Evolutionary conservation across 1,284 basidiomycete species (phyloP).

Genomic region (Tranzscheliella williamsii): DNA sequence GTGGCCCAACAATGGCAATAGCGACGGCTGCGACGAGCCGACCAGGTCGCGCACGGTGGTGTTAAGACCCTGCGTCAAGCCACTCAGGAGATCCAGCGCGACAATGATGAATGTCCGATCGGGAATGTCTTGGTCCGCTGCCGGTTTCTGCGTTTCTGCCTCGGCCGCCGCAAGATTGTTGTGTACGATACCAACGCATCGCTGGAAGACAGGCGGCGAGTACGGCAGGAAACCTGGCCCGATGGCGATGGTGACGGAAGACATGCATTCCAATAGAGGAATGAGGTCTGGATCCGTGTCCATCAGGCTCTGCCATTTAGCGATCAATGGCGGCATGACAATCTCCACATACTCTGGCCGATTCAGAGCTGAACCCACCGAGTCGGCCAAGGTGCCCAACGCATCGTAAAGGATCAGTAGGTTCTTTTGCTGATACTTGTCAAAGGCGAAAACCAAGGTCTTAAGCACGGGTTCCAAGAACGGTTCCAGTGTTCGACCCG

Average conservation of each 20-base stretch:
- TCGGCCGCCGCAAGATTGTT: conserved; percentile 70
- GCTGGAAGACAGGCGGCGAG: conserved; percentile 87
- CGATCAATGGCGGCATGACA: conserved; percentile 90
- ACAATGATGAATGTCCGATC: conserved; percentile 73
- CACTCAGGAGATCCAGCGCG: conserved; percentile 90
- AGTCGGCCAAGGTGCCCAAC: conserved; percentile 94
- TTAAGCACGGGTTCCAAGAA: conserved; percentile 92
- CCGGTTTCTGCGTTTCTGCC: conserved; percentile 87
- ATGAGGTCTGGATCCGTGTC: conserved; percentile 93
- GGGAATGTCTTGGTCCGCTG: conserved; percentile 48
- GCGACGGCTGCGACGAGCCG: conserved; percentile 45
- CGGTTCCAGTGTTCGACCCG: conserved; percentile 82
- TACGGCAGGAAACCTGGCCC: conserved; percentile 87
- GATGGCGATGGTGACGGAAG: conserved; percentile 95
- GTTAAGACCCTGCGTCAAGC: conserved; percentile 90
- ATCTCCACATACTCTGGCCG: conserved; percentile 87
- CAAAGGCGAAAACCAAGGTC: conserved; percentile 92
- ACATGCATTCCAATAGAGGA: conserved; percentile 86
- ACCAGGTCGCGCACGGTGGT: conserved; percentile 62
- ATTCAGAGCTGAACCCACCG: conserved; percentile 84
- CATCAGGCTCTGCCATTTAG: conserved; percentile 82
- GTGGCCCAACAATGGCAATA: conserved; percentile 52
- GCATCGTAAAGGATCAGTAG: conserved; percentile 98
- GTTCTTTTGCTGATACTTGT: conserved; percentile 99
- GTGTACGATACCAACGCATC: conserved; percentile 85